These are phyloP conservation scores for Diplodia sapinea DNA, from an alignment of 2,329 filamentous ascomycete species.

Conservation along the genomic window DNA sequence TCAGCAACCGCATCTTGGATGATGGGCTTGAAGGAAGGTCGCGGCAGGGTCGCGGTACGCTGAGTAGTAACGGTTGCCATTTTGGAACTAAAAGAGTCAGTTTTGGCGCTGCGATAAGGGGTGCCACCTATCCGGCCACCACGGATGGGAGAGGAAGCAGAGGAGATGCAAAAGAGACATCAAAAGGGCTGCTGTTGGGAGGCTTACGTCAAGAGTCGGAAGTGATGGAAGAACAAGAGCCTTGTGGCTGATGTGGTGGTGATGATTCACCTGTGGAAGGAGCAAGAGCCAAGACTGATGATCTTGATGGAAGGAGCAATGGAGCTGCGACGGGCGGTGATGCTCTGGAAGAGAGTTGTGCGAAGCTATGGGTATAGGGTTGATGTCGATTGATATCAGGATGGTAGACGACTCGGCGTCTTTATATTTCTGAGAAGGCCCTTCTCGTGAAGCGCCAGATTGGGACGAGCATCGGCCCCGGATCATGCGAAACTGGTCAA, in stretches of 20 bases:
- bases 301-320: background rate
- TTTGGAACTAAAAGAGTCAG: slow-evolving; percentile 27
- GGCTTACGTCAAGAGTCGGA: slow-evolving; percentile 3
- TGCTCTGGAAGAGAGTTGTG: background rate
- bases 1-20: slow-evolving; percentile 38
- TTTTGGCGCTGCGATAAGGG: slow-evolving; percentile 13
- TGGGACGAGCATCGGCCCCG: slow-evolving; percentile 21
- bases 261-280: background rate
- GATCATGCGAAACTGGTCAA: slow-evolving; percentile 17
- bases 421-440: slow-evolving; percentile 26
- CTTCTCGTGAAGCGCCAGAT: slow-evolving; percentile 22
- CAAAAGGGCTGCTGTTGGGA: background rate
- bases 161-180: background rate
- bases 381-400: slow-evolving; percentile 17
- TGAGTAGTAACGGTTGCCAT: slow-evolving; percentile 42
- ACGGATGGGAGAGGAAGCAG: background rate
- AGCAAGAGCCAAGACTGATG: slow-evolving; percentile 14
- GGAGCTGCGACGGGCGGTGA: background rate
- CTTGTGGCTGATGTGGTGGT: background rate
- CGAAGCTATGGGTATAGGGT: slow-evolving; percentile 3
- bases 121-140: background rate
- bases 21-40: slow-evolving; percentile 43
- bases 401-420: slow-evolving; percentile 1
- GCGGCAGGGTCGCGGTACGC: slow-evolving; percentile 40
- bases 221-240: background rate